These are phyloP conservation scores for Picochlorum costavermella DNA, from an alignment of 139 green algal species.

Conservation along the genomic window DNA sequence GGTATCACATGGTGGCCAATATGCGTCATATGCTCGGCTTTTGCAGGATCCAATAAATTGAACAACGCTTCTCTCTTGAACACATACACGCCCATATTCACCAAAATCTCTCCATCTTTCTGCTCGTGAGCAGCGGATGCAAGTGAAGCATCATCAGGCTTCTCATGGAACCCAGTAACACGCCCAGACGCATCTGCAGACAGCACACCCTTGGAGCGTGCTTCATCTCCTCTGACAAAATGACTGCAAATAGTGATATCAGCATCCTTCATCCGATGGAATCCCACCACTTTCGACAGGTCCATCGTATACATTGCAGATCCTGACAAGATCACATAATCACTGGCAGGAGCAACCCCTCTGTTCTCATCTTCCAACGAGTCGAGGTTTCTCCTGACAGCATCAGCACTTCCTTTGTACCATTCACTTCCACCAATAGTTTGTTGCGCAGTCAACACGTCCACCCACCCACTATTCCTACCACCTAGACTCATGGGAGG, in stretches of 20 bases:
- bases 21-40: constrained; percentile 38
- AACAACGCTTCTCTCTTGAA: constrained; percentile 52
- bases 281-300: constrained; percentile 22
- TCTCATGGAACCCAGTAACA: constrained; percentile 40
- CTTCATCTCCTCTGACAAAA: constrained; percentile 17
- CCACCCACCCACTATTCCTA: constrained; percentile 34
- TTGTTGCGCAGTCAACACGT: constrained; percentile 45
- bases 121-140: not conserved
- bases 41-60: constrained; percentile 33
- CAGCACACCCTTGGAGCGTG: constrained; percentile 21
- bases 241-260: constrained; percentile 50
- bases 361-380: constrained; percentile 23
- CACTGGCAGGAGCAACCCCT: constrained; percentile 22
- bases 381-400: constrained; percentile 37
- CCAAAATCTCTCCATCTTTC: constrained; percentile 39
- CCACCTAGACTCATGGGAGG: constrained; percentile 37
- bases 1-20: constrained; percentile 78
- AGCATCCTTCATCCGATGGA: constrained; percentile 28
- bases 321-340: constrained; percentile 41
- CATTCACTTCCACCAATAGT: constrained; percentile 26
- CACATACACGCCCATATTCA: constrained; percentile 80
- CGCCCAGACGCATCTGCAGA: constrained; percentile 12
- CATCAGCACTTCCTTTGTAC: constrained; percentile 44
- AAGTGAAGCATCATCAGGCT: constrained; percentile 22
- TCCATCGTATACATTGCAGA: constrained; percentile 36